phyloP scores from a whole-genome alignment of 148 eudicot species.

The Silene conica region DNA sequence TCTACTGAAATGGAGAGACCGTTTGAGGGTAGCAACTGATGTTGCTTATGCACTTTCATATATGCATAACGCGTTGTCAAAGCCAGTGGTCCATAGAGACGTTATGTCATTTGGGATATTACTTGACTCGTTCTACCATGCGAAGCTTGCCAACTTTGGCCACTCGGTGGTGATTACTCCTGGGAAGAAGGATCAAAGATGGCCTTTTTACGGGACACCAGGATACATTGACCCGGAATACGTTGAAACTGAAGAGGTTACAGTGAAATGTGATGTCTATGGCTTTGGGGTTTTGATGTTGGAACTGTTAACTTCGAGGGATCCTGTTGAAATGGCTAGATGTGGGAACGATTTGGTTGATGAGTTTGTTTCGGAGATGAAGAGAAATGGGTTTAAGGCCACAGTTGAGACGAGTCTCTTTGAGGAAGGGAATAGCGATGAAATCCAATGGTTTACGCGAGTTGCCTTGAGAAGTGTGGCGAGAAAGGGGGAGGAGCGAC shows the following conservation, averaged over 20 bases:
- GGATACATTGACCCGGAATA: conserved; percentile 33
- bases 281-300: conserved; percentile 32
- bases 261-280: conserved; percentile 33
- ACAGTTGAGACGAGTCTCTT: conserved; percentile 19
- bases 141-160: conserved; percentile 25
- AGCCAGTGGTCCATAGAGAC: conserved; percentile 31
- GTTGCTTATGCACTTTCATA: conserved; percentile 30
- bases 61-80: conserved; percentile 25
- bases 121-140: conserved; percentile 15
- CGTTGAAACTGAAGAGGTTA: conserved; percentile 24
- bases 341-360: conserved; percentile 22
- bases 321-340: conserved; percentile 13
- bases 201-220: conserved; percentile 26
- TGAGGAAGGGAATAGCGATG: conserved; percentile 13
- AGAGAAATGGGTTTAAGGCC: conserved; percentile 8
- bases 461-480: conserved; percentile 26
- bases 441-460: conserved; percentile 14
- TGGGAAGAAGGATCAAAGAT: conserved; percentile 21
- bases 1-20: conserved; percentile 20
- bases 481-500: conserved; percentile 26
- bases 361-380: conserved; percentile 18
- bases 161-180: conserved; percentile 17
- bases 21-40: conserved; percentile 22
- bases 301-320: conserved; percentile 23
- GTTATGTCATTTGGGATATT: conserved; percentile 23